Percentiles rank a stretch among this genome's conserved stretches.
These are phyloP conservation scores for Diaporthe ampelina DNA, from an alignment of 2,329 filamentous ascomycete species.

Conservation along the genomic window DNA sequence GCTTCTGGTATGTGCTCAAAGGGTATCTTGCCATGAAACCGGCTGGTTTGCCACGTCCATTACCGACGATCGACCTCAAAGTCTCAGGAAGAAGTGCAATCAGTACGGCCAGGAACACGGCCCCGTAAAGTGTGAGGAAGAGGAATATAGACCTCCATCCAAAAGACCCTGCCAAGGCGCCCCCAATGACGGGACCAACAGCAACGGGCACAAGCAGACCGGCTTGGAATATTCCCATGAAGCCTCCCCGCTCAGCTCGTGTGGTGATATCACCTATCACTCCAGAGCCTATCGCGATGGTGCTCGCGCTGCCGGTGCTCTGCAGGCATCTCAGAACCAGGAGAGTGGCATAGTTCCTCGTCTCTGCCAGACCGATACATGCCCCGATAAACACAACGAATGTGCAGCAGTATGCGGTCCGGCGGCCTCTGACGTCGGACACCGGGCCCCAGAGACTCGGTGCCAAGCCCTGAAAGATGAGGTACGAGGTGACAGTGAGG, in stretches of 20 bases:
- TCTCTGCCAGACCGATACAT: conserved; percentile 66
- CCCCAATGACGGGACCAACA: conserved; percentile 62
- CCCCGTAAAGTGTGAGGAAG: conserved; percentile 59
- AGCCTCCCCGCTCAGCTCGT: conserved; percentile 71
- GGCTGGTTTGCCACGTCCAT: conserved; percentile 55
- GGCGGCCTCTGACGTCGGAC: conserved; percentile 66
- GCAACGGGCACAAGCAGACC: conserved; percentile 60
- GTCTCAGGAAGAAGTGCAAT: conserved; percentile 61
- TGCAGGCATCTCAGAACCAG: conserved; percentile 69
- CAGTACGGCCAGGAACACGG: conserved; percentile 53
- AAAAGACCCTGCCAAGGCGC: conserved; percentile 61
- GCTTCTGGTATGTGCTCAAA: conserved; percentile 45
- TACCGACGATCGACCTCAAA: conserved; percentile 58
- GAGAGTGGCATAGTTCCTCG: conserved; percentile 63
- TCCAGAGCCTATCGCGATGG: conserved; percentile 68
- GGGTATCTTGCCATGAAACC: conserved; percentile 44
- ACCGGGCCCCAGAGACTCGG: conserved; percentile 65
- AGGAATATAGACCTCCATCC: conserved; percentile 68
- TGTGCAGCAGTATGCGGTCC: conserved; percentile 67
- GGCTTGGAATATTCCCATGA: conserved; percentile 66
- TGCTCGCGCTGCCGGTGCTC: conserved; percentile 70
- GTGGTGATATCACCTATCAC: conserved; percentile 76
- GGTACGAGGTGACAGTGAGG: conserved; percentile 67
- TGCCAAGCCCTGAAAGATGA: conserved; percentile 72
- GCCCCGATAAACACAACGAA: conserved; percentile 67